Conservation (phyloP, 2,329 filamentous ascomycete genomes). For the Lasiodiplodia sp. region DNA sequence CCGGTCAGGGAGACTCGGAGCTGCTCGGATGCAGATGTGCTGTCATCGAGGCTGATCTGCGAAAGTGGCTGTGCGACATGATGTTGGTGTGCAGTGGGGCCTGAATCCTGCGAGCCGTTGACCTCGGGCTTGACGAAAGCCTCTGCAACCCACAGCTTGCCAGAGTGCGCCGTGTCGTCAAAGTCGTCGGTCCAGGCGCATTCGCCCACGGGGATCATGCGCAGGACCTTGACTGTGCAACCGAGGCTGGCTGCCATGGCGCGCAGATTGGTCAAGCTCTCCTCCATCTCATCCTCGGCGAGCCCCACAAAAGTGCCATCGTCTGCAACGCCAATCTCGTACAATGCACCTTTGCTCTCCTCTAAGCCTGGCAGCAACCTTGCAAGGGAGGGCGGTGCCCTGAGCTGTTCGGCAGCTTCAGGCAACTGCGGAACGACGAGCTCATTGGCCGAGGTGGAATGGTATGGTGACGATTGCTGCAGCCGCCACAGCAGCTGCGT, state of each 20-base stretch:
- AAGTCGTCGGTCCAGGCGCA: slow-evolving; percentile 73
- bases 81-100: slow-evolving; percentile 2
- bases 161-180: slow-evolving; percentile 15
- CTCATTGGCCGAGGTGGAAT: slow-evolving; percentile 78
- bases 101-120: slow-evolving; percentile 49
- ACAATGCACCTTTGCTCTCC: slow-evolving; percentile 90
- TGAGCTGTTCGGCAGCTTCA: slow-evolving; percentile 68
- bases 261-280: slow-evolving; percentile 83
- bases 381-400: slow-evolving; percentile 59
- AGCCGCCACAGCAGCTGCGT: slow-evolving; percentile 94
- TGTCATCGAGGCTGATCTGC: slow-evolving; percentile 29
- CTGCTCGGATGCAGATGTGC: slow-evolving; percentile 60
- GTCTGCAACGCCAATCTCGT: slow-evolving; percentile 96
- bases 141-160: slow-evolving; percentile 84
- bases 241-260: slow-evolving; percentile 94
- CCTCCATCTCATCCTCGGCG: slow-evolving; percentile 88
- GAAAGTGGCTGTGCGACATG: slow-evolving; percentile 24
- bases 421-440: slow-evolving; percentile 78
- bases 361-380: slow-evolving; percentile 77
- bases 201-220: slow-evolving; percentile 83
- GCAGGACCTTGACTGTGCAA: slow-evolving; percentile 81
- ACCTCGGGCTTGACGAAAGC: slow-evolving; percentile 80
- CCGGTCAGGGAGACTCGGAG: slow-evolving; percentile 87
- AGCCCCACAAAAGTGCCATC: slow-evolving; percentile 90
- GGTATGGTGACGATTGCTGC: slow-evolving; percentile 92